phyloP scores from a whole-genome alignment of 108 stramenopile genomes.

The Stephanodiscus minutulus region DNA sequence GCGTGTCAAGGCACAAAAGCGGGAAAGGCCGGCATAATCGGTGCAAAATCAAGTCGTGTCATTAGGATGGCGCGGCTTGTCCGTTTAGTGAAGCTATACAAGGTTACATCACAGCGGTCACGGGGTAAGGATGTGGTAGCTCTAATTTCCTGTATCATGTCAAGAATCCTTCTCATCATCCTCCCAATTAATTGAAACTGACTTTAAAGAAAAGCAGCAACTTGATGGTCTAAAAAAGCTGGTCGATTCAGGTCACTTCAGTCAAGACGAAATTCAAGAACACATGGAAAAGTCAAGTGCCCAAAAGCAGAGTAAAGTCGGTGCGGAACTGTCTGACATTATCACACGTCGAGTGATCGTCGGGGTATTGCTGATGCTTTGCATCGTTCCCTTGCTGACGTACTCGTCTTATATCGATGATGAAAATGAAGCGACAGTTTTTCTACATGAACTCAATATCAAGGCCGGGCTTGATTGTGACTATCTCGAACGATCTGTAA shows the following conservation, averaged over 20 bases:
- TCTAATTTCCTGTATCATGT: not conserved
- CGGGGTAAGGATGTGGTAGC: slow-evolving; percentile 7
- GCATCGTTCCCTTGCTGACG: slow-evolving; percentile 58
- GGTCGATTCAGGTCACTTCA: slow-evolving; percentile 50
- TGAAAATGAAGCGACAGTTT: slow-evolving; percentile 30
- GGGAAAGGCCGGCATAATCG: slow-evolving; percentile 51
- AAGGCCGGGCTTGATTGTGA: slow-evolving; percentile 40
- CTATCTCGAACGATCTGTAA: slow-evolving; percentile 29
- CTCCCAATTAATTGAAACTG: not conserved
- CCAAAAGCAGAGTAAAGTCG: slow-evolving; percentile 65
- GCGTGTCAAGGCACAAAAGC: slow-evolving; percentile 38
- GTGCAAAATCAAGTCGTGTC: slow-evolving; percentile 57
- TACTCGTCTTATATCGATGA: slow-evolving; percentile 49
- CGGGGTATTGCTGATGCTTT: slow-evolving; percentile 63
- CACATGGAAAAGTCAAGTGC: slow-evolving; percentile 46
- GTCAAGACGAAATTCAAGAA: slow-evolving; percentile 48
- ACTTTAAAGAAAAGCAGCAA: slow-evolving; percentile 42
- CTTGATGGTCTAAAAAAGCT: slow-evolving; percentile 47
- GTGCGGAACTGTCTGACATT: slow-evolving; percentile 70
- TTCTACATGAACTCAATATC: slow-evolving; percentile 41
- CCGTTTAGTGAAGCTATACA: slow-evolving; percentile 74
- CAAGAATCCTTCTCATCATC: not conserved
- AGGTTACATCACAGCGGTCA: slow-evolving; percentile 55
- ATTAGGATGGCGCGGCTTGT: slow-evolving; percentile 76
- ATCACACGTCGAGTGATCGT: slow-evolving; percentile 74